Evolutionary conservation across 257 asterid species (phyloP).

Genomic region (Capsicum baccatum): DNA sequence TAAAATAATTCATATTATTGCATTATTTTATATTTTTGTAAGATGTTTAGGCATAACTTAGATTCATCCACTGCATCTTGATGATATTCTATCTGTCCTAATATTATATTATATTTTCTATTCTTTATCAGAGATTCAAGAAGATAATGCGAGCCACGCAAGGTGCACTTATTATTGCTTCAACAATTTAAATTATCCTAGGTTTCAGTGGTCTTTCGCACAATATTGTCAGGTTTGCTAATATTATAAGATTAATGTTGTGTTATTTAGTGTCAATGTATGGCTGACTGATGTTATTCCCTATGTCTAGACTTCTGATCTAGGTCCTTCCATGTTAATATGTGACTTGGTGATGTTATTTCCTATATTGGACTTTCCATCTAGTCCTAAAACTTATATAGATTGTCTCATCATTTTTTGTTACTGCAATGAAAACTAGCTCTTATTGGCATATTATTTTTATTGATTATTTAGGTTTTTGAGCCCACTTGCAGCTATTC

Average conservation of each 20-base stretch:
- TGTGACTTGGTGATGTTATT: not conserved
- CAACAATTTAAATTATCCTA: constrained; percentile 75
- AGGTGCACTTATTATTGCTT: constrained; percentile 83
- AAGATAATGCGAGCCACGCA: constrained; percentile 90
- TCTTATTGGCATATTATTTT: not conserved
- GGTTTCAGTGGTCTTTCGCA: constrained; percentile 98
- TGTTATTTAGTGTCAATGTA: not conserved
- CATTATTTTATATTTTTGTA: not conserved
- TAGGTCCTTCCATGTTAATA: not conserved
- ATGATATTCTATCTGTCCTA: not conserved
- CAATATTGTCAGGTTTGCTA: constrained; percentile 61
- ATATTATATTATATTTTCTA: constrained; percentile 19
- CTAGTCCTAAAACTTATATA: not conserved
- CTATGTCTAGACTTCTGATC: not conserved
- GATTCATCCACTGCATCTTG: not conserved
- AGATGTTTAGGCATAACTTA: not conserved
- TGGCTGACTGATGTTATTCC: not conserved
- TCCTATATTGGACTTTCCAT: not conserved
- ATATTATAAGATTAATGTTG: not conserved
- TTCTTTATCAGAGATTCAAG: constrained; percentile 59
- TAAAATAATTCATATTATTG: not conserved
- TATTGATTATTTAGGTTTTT: constrained; percentile 46
- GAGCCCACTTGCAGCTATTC: constrained; percentile 83
- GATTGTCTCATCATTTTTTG: not conserved
- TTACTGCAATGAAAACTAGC: not conserved